These are phyloP conservation scores for Chlamydomonas sp. DNA, from an alignment of 139 green algal genomes.

Conservation along the genomic window DNA sequence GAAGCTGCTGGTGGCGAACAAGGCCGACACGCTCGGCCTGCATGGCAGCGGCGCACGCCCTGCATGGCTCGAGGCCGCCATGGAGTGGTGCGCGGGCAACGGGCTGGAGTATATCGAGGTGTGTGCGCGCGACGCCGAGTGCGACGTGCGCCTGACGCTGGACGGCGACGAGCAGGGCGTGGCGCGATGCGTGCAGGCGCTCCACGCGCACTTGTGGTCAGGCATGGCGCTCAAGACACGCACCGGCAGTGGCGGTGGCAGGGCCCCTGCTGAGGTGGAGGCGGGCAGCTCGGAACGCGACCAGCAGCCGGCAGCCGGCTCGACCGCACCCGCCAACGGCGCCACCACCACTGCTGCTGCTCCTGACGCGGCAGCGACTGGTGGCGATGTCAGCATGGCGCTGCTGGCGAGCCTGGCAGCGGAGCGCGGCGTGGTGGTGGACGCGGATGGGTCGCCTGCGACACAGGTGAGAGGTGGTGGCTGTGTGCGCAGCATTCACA, in stretches of 20 bases:
- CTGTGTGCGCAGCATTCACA: too few species aligned
- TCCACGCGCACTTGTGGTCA: slow-evolving; percentile 57
- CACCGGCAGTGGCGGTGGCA: not conserved
- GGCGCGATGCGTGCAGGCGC: slow-evolving; percentile 33
- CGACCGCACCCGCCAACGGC: too few species aligned
- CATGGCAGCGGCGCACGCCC: not conserved
- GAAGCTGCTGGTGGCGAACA: slow-evolving; percentile 27
- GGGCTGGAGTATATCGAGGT: slow-evolving; percentile 26
- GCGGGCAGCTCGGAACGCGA: too few species aligned
- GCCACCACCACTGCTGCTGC: too few species aligned
- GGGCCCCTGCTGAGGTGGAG: not conserved
- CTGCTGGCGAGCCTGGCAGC: too few species aligned
- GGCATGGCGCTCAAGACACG: slow-evolving; percentile 30
- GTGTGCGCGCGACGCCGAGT: not conserved
- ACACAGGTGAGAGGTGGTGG: too few species aligned
- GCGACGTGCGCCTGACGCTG: slow-evolving; percentile 8
- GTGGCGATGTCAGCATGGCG: too few species aligned
- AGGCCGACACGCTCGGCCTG: slow-evolving; percentile 20
- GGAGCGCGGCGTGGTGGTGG: too few species aligned
- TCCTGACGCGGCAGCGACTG: too few species aligned
- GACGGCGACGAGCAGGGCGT: slow-evolving; percentile 36
- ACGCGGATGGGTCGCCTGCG: too few species aligned
- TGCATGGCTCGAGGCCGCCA: slow-evolving; percentile 18
- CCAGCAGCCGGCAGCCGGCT: too few species aligned
- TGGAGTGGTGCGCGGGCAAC: slow-evolving; percentile 17